A percentile compares a stretch with the other conserved stretches of the same genome.
These are phyloP conservation scores for Eucalyptus tenuipes DNA, from an alignment of 345 rosid species.

Conservation along the genomic window DNA sequence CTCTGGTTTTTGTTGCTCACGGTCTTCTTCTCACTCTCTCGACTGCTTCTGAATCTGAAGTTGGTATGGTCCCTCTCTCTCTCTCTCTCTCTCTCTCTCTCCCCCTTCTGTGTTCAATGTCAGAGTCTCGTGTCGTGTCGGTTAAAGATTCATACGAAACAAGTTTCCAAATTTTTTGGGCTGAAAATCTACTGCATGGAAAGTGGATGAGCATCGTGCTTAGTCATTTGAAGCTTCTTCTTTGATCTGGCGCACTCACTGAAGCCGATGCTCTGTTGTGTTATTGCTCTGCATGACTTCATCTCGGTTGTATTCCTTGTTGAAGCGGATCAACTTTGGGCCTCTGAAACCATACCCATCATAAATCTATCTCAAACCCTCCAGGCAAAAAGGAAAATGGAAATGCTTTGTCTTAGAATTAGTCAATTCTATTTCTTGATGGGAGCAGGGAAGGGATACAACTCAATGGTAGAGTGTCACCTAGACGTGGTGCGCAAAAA, in stretches of 20 bases:
- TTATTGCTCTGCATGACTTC: not conserved
- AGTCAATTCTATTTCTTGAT: too few relatives aligned
- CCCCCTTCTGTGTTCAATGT: not conserved
- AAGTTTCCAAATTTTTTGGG: not conserved
- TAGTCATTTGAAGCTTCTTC: not conserved
- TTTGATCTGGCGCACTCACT: not conserved
- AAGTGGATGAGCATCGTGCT: not conserved
- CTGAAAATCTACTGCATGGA: not conserved
- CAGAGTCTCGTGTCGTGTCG: not conserved
- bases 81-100: not conserved
- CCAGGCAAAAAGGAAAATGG: not conserved
- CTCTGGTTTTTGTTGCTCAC: not conserved
- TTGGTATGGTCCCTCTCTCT: constrained; percentile 8
- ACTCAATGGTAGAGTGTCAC: too few relatives aligned
- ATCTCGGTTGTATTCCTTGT: not conserved
- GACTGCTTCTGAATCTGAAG: constrained; percentile 9
- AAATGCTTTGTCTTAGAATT: not conserved
- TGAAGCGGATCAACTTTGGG: not conserved
- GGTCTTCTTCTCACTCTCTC: not conserved
- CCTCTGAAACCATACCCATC: not conserved
- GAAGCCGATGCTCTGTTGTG: not conserved
- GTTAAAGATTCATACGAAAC: not conserved
- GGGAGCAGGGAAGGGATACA: too few relatives aligned
- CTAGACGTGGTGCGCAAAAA: not conserved
- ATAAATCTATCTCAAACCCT: not conserved